A percentile compares a stretch with the other conserved stretches of the same genome.
phyloP scores from a whole-genome alignment of 2,329 filamentous ascomycete genomes.

The Ustilaginoidea virens region DNA sequence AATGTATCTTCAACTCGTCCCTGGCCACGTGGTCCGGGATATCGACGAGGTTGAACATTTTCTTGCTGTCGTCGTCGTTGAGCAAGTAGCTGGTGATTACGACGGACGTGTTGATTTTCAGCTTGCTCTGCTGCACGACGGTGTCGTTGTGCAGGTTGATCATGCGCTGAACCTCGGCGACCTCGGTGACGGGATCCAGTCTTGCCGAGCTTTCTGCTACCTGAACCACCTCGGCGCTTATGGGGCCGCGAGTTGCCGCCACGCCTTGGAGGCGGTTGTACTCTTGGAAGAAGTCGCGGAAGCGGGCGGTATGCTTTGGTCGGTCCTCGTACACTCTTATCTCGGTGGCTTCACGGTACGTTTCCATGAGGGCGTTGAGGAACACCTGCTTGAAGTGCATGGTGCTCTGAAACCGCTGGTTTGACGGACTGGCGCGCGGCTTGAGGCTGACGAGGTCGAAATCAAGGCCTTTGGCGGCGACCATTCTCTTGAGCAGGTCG shows the following conservation, averaged over 20 bases:
- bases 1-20: slow-evolving; percentile 63
- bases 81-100: slow-evolving; percentile 92
- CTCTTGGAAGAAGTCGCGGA: slow-evolving; percentile 67
- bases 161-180: slow-evolving; percentile 74
- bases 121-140: slow-evolving; percentile 22
- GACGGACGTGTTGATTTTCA: slow-evolving; percentile 72
- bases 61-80: slow-evolving; percentile 51
- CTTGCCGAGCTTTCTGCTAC: slow-evolving; percentile 61
- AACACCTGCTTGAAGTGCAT: slow-evolving; percentile 89
- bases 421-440: slow-evolving; percentile 65
- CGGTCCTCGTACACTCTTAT: slow-evolving; percentile 62
- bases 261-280: slow-evolving; percentile 49
- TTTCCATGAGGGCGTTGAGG: slow-evolving; percentile 66
- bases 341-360: slow-evolving; percentile 70
- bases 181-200: slow-evolving; percentile 64
- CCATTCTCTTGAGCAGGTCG: slow-evolving; percentile 68
- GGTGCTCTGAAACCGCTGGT: slow-evolving; percentile 64
- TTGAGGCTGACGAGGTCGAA: slow-evolving; percentile 87
- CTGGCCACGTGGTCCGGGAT: slow-evolving; percentile 47
- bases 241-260: slow-evolving; percentile 41
- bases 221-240: slow-evolving; percentile 70
- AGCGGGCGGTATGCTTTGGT: slow-evolving; percentile 56
- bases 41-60: slow-evolving; percentile 53
- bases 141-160: slow-evolving; percentile 72
- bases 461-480: slow-evolving; percentile 58